A percentile compares a stretch with the other conserved stretches of the same genome.
Conservation (phyloP, 257 asterid species). For the Primulina huaijiensis region DNA sequence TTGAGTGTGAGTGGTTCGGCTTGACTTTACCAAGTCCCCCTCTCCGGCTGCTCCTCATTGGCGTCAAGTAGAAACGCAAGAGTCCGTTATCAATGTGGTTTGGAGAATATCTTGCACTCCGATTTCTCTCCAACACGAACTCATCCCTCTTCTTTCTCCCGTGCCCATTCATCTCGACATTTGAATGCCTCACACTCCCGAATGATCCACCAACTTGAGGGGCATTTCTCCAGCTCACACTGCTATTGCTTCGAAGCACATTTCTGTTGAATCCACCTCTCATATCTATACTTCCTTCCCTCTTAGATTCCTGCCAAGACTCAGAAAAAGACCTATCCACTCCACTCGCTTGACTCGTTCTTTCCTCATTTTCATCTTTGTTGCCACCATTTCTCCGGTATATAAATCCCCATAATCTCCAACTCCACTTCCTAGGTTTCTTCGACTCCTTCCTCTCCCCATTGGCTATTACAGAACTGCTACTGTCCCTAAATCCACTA, state of each 20-base stretch:
- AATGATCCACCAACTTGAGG: slow-evolving; percentile 47
- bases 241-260: slow-evolving; percentile 66
- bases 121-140: slow-evolving; percentile 68
- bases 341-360: slow-evolving; percentile 51
- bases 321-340: slow-evolving; percentile 69
- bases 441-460: slow-evolving; percentile 60
- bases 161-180: slow-evolving; percentile 49
- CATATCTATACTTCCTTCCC: slow-evolving; percentile 35
- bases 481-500: slow-evolving; percentile 52
- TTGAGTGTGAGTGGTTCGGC: slow-evolving; percentile 59
- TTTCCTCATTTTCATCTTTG: slow-evolving; percentile 49
- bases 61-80: slow-evolving; percentile 72
- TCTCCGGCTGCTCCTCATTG: slow-evolving; percentile 69
- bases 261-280: slow-evolving; percentile 46
- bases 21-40: slow-evolving; percentile 42
- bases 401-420: slow-evolving; percentile 66
- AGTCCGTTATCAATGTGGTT: slow-evolving; percentile 71
- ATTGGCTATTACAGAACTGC: slow-evolving; percentile 45
- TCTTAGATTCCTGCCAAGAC: slow-evolving; percentile 65
- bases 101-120: slow-evolving; percentile 77
- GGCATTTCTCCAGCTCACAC: slow-evolving; percentile 72
- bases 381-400: slow-evolving; percentile 44
- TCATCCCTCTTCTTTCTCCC: slow-evolving; percentile 58
- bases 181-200: slow-evolving; percentile 52
- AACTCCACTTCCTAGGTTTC: slow-evolving; percentile 65